A percentile compares a stretch with the other conserved stretches of the same genome.
Conservation (phyloP, 1,284 basidiomycete genomes). For the Cutaneotrichosporon cavernicola region DNA sequence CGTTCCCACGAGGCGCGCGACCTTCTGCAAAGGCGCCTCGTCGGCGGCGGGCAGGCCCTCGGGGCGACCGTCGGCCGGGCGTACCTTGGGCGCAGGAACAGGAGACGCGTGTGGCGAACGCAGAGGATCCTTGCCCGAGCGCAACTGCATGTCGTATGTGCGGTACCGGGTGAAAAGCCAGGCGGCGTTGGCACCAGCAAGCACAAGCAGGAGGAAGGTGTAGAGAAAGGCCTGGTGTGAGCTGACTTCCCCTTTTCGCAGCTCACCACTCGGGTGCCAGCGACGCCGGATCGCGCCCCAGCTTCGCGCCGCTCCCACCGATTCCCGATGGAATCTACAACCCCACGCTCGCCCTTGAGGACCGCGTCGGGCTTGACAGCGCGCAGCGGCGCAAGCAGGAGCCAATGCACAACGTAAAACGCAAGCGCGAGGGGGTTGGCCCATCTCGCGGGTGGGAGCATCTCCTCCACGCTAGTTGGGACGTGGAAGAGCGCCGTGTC, state of each 20-base stretch:
- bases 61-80: not conserved
- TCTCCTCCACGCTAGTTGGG: conserved; percentile 35
- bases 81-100: conserved; percentile 28
- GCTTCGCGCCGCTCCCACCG: conserved; percentile 44
- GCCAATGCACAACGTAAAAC: conserved; percentile 41
- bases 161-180: conserved; percentile 48
- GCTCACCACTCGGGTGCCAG: conserved; percentile 38
- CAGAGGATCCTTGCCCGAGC: conserved; percentile 37
- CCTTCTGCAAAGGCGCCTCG: conserved; percentile 1
- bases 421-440: conserved; percentile 43
- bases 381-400: conserved; percentile 43
- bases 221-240: conserved; percentile 35
- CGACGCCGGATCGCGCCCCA: conserved; percentile 24
- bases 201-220: conserved; percentile 32
- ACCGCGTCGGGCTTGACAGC: conserved; percentile 9
- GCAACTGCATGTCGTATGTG: conserved; percentile 48
- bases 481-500: conserved; percentile 34
- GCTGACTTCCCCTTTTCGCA: not conserved
- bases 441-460: conserved; percentile 38
- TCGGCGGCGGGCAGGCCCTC: not conserved
- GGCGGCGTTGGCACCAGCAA: conserved; percentile 39
- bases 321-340: conserved; percentile 27
- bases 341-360: conserved; percentile 20
- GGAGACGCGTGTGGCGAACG: conserved; percentile 45
- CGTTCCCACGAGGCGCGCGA: conserved; percentile 5